These are phyloP conservation scores for Citrullus mucosospermus DNA, from an alignment of 306 rosid genomes.

Conservation along the genomic window DNA sequence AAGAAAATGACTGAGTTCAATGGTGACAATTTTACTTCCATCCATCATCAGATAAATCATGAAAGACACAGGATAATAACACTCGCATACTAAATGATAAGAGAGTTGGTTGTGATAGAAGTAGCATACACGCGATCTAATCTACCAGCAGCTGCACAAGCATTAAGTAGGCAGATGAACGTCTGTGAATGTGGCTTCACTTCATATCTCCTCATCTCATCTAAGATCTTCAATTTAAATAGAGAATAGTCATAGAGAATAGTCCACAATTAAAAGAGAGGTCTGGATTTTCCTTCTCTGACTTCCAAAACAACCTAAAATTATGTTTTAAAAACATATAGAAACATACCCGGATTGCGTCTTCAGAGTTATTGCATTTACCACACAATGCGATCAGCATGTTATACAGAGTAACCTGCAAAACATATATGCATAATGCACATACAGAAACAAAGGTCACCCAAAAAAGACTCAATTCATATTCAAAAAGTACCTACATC, in stretches of 20 bases:
- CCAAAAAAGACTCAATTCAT: background rate
- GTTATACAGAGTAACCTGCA: conserved; percentile 66
- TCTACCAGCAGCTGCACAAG: conserved; percentile 80
- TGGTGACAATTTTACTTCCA: background rate
- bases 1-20: background rate
- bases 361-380: conserved; percentile 65
- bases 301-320: background rate
- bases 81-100: background rate
- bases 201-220: conserved; percentile 70
- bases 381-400: conserved; percentile 74
- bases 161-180: conserved; percentile 72
- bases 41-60: background rate
- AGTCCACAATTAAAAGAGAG: conserved; percentile 8
- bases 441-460: background rate
- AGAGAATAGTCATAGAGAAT: background rate
- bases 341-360: conserved; percentile 56
- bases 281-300: background rate
- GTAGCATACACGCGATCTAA: conserved; percentile 72
- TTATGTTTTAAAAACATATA: background rate
- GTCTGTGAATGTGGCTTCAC: conserved; percentile 78
- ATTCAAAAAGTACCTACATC: conserved; percentile 38
- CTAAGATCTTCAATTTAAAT: conserved; percentile 47
- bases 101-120: background rate
- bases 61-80: background rate
- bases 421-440: background rate